Evolutionary conservation across 208 protist species (phyloP), one percentile per base, ranked within the genome.

Genomic region (Blastocrithidia nonstop): DNA sequence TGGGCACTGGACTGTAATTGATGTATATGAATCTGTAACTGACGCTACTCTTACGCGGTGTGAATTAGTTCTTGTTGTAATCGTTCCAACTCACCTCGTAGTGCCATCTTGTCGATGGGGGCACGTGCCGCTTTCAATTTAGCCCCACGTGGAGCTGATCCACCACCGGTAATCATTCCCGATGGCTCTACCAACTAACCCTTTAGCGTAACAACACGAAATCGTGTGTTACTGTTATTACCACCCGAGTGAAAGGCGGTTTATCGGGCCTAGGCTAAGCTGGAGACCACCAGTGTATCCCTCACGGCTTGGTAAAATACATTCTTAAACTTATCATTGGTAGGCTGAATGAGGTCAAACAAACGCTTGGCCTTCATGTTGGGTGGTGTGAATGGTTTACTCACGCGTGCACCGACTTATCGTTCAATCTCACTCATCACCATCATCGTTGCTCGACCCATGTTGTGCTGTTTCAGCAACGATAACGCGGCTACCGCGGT

Each of bases 101-200:
- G 63, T 2, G 67, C 54, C 53, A 80, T 65, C 55, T 83, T 80
- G 66, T 87, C 71, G 41, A 87, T 70, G 16, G 75, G 75, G 4
- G 66, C 70, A 48, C 69, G 67, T 6, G 79, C 76, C 0, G 68
- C 77, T 51, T 88, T 83, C 22, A 94, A 57, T 51, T 82, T 69
- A 1, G 84, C 90, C 19, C 95, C 94, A 9, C 66, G 69, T 6
- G 62, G 65, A 0, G 73, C 54, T 19, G 57, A 67, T 17, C 97
- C 98, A 53, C 98, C 98, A 26, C 98, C 98, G 4, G 92, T 96
- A 87, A 99, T 99, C 24, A 96, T 89, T 51, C 98, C 98, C 24
- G 63, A 79, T 1, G 73, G 67, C 54, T 99, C 98, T 28, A 99
- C 96, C 13, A 99, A 45, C 50, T 97, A 72, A 1, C 97, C 97